These are phyloP conservation scores for Rubia balearica DNA, from an alignment of 305 asterid genomes.

Conservation along the genomic window DNA sequence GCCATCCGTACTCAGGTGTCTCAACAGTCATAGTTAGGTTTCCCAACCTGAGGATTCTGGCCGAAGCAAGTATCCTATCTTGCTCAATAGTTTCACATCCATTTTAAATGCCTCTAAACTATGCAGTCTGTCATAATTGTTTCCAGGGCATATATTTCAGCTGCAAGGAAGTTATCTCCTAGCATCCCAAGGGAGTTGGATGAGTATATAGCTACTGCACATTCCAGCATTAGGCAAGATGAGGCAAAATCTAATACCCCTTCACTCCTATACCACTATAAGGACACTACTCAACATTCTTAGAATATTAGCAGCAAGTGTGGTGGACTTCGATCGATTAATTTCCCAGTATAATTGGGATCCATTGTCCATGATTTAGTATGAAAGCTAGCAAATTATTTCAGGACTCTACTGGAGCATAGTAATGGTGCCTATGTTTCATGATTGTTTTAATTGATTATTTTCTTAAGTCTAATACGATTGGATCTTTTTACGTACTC, in stretches of 20 bases:
- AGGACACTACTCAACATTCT: constrained; percentile 95
- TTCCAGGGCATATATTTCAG: constrained; percentile 86
- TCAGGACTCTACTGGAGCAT: background rate
- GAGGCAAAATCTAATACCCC: constrained; percentile 92
- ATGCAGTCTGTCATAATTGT: constrained; percentile 8
- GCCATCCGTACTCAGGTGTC: constrained; percentile 87
- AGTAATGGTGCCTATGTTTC: too few relatives aligned
- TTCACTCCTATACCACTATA: constrained; percentile 85
- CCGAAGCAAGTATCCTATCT: background rate
- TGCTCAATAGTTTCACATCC: background rate
- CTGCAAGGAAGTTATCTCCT: constrained; percentile 83
- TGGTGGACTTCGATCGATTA: background rate
- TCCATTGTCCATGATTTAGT: background rate
- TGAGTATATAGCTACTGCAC: constrained; percentile 85
- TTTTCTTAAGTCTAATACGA: background rate
- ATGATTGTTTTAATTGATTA: too few relatives aligned
- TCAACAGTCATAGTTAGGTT: constrained; percentile 6
- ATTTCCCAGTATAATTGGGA: background rate
- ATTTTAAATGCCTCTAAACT: background rate
- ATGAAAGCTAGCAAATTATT: background rate
- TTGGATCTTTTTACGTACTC: constrained; percentile 8
- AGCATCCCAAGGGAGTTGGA: constrained; percentile 76
- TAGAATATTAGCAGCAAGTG: constrained; percentile 87
- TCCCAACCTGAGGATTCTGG: background rate
- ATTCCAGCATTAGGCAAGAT: constrained; percentile 93